These are phyloP conservation scores for Caulochytrium protostelioides DNA, from an alignment of 371 early-diverging fungal species.

Conservation along the genomic window DNA sequence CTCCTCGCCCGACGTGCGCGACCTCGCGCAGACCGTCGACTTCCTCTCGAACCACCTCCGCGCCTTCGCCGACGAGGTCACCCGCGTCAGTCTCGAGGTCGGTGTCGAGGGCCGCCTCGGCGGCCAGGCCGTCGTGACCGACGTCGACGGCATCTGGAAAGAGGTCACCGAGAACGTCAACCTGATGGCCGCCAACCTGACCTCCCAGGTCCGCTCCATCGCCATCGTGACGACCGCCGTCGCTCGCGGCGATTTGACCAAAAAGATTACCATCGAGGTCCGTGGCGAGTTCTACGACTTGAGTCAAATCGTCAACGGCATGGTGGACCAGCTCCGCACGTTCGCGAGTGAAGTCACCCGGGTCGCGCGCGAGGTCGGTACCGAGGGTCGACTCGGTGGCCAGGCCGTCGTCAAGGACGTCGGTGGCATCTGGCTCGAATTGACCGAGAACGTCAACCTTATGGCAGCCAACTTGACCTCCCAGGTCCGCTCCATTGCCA, in stretches of 20 bases:
- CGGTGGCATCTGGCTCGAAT: conserved; percentile 45
- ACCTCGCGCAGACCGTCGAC: conserved; percentile 42
- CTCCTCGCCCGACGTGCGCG: conserved; percentile 44
- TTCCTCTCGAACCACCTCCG: conserved; percentile 15
- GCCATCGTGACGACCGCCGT: conserved; percentile 32
- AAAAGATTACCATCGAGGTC: conserved; percentile 31
- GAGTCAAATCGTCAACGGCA: conserved; percentile 36
- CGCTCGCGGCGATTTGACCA: conserved; percentile 32
- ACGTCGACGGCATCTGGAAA: conserved; percentile 38
- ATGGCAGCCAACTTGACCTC: conserved; percentile 39
- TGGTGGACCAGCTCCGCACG: conserved; percentile 33
- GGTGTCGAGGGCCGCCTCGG: conserved; percentile 38
- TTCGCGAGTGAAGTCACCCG: conserved; percentile 41
- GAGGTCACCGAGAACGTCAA: conserved; percentile 40
- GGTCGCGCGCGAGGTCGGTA: conserved; percentile 34
- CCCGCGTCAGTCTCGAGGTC: conserved; percentile 31
- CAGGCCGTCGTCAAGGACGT: conserved; percentile 17
- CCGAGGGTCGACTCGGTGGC: conserved; percentile 23
- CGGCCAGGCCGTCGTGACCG: conserved; percentile 32
- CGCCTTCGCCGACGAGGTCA: conserved; percentile 38
- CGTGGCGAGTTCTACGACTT: too few relatives aligned
- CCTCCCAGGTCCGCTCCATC: conserved; percentile 32
- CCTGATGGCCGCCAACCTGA: conserved; percentile 31
- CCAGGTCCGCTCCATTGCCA: conserved; percentile 40
- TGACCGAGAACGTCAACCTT: conserved; percentile 43